Conservation (phyloP, 768 basidiomycete species). For the Boletus rubroflammeus region DNA sequence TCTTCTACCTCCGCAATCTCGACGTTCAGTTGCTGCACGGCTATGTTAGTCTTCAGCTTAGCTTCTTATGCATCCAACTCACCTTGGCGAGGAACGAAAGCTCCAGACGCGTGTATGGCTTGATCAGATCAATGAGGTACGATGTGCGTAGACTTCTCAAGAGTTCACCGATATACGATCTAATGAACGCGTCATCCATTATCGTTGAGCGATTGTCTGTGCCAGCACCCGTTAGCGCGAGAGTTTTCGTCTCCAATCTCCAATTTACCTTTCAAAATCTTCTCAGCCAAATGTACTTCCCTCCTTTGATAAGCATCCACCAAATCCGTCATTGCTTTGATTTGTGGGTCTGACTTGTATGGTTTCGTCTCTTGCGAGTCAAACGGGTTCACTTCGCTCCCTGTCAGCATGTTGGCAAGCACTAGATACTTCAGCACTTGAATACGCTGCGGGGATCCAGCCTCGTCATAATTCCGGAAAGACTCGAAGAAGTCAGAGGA, state of each 20-base stretch:
- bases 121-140: slow-evolving; percentile 96
- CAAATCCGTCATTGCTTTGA: slow-evolving; percentile 96
- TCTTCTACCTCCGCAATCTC: slow-evolving; percentile 89
- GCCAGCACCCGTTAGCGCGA: neutral
- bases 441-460: slow-evolving; percentile 92
- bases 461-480: slow-evolving; percentile 98
- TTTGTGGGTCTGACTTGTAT: slow-evolving; percentile 92
- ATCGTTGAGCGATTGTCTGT: slow-evolving; percentile 92
- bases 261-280: slow-evolving; percentile 76
- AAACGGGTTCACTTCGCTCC: slow-evolving; percentile 98
- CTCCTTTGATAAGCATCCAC: slow-evolving; percentile 96
- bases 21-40: slow-evolving; percentile 87
- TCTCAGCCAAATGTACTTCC: slow-evolving; percentile 97
- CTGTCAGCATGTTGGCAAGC: slow-evolving; percentile 95
- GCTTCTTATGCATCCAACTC: slow-evolving; percentile 8
- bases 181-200: slow-evolving; percentile 94
- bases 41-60: neutral
- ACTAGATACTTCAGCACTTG: slow-evolving; percentile 99
- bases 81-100: slow-evolving; percentile 91
- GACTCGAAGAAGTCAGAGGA: slow-evolving; percentile 99
- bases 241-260: neutral
- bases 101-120: slow-evolving; percentile 94
- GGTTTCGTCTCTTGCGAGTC: slow-evolving; percentile 99
- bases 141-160: slow-evolving; percentile 91
- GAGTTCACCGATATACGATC: slow-evolving; percentile 93